Conservation (phyloP, 2,329 filamentous ascomycete genomes). For the Stachybotrys chlorohalonatus region DNA sequence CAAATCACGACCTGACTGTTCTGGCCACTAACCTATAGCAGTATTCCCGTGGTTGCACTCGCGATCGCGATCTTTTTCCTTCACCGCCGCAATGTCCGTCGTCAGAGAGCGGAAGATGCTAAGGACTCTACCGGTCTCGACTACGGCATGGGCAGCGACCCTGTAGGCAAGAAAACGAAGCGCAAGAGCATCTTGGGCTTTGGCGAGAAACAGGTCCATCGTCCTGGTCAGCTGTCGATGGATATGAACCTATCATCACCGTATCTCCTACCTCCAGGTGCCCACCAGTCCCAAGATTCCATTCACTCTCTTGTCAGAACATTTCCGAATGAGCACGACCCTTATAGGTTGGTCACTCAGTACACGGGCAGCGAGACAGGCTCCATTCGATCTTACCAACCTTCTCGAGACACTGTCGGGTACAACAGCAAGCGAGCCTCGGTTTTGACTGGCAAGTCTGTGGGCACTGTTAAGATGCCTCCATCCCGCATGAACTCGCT, state of each 20-base stretch:
- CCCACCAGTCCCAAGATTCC: slow-evolving; percentile 76
- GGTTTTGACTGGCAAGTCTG: slow-evolving; percentile 13
- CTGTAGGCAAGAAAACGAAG: slow-evolving; percentile 23
- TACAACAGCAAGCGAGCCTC: slow-evolving; percentile 27
- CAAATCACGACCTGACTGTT: not conserved
- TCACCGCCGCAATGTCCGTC: slow-evolving; percentile 68
- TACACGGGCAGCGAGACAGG: slow-evolving; percentile 49
- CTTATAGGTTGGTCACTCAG: slow-evolving; percentile 59
- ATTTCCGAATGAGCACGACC: slow-evolving; percentile 68
- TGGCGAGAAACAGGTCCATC: slow-evolving; percentile 43
- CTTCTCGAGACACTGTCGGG: slow-evolving; percentile 35
- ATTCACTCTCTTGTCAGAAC: slow-evolving; percentile 76
- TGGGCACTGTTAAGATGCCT: slow-evolving; percentile 16
- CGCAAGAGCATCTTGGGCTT: slow-evolving; percentile 36
- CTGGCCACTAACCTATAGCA: slow-evolving; percentile 27
- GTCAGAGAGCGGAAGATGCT: slow-evolving; percentile 65
- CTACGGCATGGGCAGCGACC: slow-evolving; percentile 65
- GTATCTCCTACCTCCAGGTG: slow-evolving; percentile 80
- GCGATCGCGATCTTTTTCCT: slow-evolving; percentile 62
- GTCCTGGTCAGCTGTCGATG: slow-evolving; percentile 54
- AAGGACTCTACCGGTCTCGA: slow-evolving; percentile 87
- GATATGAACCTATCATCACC: slow-evolving; percentile 71
- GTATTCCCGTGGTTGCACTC: slow-evolving; percentile 65
- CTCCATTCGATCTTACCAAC: slow-evolving; percentile 45
- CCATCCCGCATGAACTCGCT: slow-evolving; percentile 32